Evolutionary conservation across 73 alveolate genomes (phyloP).

Genomic region (Paramecium sonneborni): DNA sequence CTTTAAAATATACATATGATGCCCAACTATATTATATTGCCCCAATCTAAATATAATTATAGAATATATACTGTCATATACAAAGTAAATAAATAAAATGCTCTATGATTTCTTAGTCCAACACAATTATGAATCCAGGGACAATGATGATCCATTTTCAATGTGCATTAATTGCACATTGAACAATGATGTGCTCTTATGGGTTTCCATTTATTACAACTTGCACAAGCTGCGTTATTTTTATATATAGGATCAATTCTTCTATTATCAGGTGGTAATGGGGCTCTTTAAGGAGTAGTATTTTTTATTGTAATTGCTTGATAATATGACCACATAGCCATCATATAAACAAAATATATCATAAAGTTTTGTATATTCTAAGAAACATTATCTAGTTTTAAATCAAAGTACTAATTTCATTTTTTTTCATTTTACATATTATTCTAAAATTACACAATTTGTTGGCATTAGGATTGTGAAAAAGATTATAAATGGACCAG

Average conservation of each 20-base stretch:
- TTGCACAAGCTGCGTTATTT: conserved; percentile 25
- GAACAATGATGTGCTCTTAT: conserved; percentile 86
- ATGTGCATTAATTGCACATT: conserved; percentile 74
- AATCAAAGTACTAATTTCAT: conserved; percentile 11
- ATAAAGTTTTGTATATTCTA: not conserved
- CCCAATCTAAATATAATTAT: conserved; percentile 41
- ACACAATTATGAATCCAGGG: conserved; percentile 89
- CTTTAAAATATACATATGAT: conserved; percentile 49
- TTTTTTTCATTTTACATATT: conserved; percentile 25
- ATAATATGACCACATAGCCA: conserved; percentile 63
- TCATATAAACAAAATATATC: not conserved
- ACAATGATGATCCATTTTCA: conserved; percentile 89
- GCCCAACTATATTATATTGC: conserved; percentile 56
- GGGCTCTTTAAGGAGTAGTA: conserved; percentile 49
- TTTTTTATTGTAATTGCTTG: conserved; percentile 54
- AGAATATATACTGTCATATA: conserved; percentile 66
- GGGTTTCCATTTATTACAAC: conserved; percentile 83
- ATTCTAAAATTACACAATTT: conserved; percentile 60
- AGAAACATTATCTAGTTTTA: conserved; percentile 19
- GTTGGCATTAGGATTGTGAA: conserved; percentile 67
- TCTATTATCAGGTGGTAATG: conserved; percentile 59
- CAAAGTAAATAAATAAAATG: conserved; percentile 76
- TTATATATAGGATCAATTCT: conserved; percentile 58
- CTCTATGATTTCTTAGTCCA: conserved; percentile 80
- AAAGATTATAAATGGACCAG: conserved; percentile 29